Percentiles rank a stretch among this genome's conserved stretches.
Conservation (phyloP, 163 green algal species). For the Chlorella variabilis region DNA sequence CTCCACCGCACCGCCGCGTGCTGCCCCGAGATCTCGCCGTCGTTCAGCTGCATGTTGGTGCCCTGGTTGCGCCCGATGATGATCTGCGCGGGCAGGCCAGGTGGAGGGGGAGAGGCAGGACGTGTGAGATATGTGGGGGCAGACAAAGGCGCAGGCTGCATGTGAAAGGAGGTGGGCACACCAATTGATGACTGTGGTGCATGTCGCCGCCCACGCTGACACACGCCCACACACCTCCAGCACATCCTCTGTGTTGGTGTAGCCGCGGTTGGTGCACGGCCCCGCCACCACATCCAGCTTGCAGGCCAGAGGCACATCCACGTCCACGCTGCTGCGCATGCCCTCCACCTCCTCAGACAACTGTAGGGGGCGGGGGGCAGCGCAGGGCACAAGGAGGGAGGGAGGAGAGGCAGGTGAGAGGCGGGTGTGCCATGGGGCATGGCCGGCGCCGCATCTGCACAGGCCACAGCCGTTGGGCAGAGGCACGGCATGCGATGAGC, state of each 20-base stretch:
- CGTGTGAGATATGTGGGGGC: background rate
- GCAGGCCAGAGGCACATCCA: constrained; percentile 51
- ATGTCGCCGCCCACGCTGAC: too few relatives aligned
- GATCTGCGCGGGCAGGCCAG: constrained; percentile 47
- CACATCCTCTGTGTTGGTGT: constrained; percentile 32
- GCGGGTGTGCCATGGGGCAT: background rate
- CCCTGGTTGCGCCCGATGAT: constrained; percentile 60
- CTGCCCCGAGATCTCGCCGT: constrained; percentile 76
- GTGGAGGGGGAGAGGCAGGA: background rate
- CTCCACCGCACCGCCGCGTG: constrained; percentile 70
- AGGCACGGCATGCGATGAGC: too few relatives aligned
- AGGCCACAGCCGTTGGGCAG: too few relatives aligned
- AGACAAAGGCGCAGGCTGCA: background rate
- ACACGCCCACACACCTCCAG: constrained; percentile 24
- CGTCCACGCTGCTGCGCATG: constrained; percentile 11
- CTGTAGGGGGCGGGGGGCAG: background rate
- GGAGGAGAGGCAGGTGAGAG: background rate
- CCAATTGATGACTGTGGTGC: too few relatives aligned
- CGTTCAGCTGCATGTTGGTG: constrained; percentile 58
- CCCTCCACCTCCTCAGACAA: constrained; percentile 36
- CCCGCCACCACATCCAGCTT: constrained; percentile 68
- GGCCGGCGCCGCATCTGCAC: background rate
- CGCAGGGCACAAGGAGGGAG: background rate
- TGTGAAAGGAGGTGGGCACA: background rate
- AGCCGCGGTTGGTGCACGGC: constrained; percentile 46